phyloP scores from a whole-genome alignment of 176 grass and related monocot genomes.

The Leersia perrieri region DNA sequence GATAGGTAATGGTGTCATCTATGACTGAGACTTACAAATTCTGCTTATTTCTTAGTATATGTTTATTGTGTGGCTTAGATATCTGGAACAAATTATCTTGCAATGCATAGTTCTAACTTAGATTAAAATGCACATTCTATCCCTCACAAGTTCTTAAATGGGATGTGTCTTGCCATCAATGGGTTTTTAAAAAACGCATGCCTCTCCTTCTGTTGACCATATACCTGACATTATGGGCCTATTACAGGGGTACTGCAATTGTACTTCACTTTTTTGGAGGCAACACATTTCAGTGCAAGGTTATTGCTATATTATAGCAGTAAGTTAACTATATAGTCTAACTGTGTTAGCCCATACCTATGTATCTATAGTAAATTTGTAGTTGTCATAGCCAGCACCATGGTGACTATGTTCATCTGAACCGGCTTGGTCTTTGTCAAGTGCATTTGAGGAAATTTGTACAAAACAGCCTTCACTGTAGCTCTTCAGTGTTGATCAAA shows the following conservation, averaged over 20 bases:
- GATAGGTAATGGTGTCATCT: not conserved
- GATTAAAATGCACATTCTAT: not conserved
- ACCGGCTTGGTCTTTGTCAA: not conserved
- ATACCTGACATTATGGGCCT: not conserved
- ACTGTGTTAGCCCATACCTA: not conserved
- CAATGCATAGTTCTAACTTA: not conserved
- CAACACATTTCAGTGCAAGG: not conserved
- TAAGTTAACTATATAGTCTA: not conserved
- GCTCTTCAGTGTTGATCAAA: not conserved
- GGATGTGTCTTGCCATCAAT: not conserved
- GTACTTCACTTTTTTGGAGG: not conserved
- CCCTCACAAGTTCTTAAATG: not conserved
- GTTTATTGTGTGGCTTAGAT: not conserved
- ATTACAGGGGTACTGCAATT: not conserved
- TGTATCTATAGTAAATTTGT: not conserved
- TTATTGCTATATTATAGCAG: not conserved
- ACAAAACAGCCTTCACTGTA: not conserved
- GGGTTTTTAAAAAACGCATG: not conserved
- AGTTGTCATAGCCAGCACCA: not conserved
- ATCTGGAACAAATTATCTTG: not conserved
- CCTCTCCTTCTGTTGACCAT: not conserved
- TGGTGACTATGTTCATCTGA: not conserved
- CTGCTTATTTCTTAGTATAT: not conserved
- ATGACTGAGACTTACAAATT: too few species aligned
- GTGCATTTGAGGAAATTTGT: conserved; percentile 1